Evolutionary conservation across 108 stramenopile species (phyloP), one percentile per base, ranked within the genome.

Genomic region (Skeletonema tropicum): DNA sequence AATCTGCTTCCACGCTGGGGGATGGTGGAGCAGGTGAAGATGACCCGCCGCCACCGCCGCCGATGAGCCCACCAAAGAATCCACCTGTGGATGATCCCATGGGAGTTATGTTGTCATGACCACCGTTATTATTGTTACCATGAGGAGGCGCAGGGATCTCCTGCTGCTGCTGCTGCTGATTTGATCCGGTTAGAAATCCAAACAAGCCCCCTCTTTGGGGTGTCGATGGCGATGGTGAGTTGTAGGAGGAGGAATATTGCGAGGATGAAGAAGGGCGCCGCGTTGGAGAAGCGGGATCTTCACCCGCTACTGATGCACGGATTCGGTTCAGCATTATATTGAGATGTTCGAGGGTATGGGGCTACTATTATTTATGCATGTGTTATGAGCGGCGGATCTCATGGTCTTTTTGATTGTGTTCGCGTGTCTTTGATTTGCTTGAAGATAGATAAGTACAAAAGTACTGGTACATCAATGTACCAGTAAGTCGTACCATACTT

Each of bases 1-100:
- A 77, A 9, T 30, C 31, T n/a, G 59, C 57, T 65, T 73, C 61
- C 33, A 42, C 45, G 46, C 30, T 65, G 58, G 74, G 74, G 26
- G 75, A 76, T 46, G 63, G 60, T 60, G 45, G 49, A 8, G 42
- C 21, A 36, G 35, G 14, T 2, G 30, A 19, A 10, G 49, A 17
- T 6, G 49, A 11, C 4, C 3, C 35, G 23, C 48, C 45, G 14
- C 26, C 48, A 19, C 45, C n/a, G 4, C 45, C n/a, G 4, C 45
- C 45, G 15, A 46, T 46, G 45, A 46, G 45, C 13, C 45, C n/a
- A 14, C 45, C 45, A n/a, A 46, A 46, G 45, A 46, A 46, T 46
- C 45, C 45, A 46, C 45, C 45, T 14, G 45, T 3, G 15, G 14
- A 3, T 46, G 45, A 15, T 46, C 45, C 45, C 45, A 46, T 46